Evolutionary conservation across 805 yeast species (phyloP), one percentile per base, ranked within the genome.

Genomic region (Cephaloascus albidus): DNA sequence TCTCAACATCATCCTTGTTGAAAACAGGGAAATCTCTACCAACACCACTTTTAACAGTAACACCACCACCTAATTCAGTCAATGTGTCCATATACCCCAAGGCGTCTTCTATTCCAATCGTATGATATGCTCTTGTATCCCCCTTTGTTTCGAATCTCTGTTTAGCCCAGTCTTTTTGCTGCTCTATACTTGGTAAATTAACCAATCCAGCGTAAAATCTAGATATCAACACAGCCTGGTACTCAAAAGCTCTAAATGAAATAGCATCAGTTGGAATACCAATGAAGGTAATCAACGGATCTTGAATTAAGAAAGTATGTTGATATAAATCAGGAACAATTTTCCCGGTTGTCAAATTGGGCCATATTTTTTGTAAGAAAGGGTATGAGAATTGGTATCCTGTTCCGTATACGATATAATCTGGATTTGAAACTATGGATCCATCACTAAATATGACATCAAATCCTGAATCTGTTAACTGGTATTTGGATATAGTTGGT

Each of bases 191-290:
- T 3, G 70, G 70, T 4, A 63, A 42, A 3, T 44, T 33, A 2
- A 54, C 48, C 40, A 58, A 51, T 4, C 61, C 65, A 1, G 60
- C 47, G 31, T 56, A 50, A 34, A 53, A 54, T 23, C 68, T 44
- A 2, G 69, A 50, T 1, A 60, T 60, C 12, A 58, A 40, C 1
- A 61, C 57, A 1, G 68, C 64, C 44, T 67, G 72, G 48, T 55
- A 65, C 43, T 67, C 71, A 47, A 60, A 66, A 2, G 57, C 63
- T 36, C 65, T 51, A 45, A 65, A 64, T 0, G 67, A 56, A 19
- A 66, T 50, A 2, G 65, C 69, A 28, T 63, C 67, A 1, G 57
- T 52, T 36, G 65, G 61, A 3, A 57, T 53, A 8, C 71, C 70
- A 6, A 63, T 57, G 39, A 58, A 49, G 1, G 63, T 45, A n/a